Base-by-base conservation (phyloP, 352 stramenopile genomes). In the Thraustotheca clavata region DNA sequence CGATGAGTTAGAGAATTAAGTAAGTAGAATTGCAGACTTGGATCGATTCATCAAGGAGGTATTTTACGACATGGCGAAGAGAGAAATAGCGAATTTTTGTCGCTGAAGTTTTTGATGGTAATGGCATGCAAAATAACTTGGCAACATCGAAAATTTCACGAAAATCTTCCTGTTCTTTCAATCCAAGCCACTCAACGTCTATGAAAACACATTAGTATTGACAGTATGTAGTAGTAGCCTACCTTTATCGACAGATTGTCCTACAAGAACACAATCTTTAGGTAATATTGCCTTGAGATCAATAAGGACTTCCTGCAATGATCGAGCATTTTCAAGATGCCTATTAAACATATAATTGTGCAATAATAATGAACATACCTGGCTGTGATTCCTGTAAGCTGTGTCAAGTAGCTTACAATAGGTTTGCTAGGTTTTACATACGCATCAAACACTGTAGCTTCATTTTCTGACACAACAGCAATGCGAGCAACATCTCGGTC, bases 391-490 rank as follows among this genome's bases (percentile, higher is more conserved):
- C 83, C 73, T 4, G 90, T 97, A 57, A 97, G 79, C 66, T 88
- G 80, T 47, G 88, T 97, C 62, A 97, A 79, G 75, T 97, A 96
- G 69, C 85, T 96, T 61, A 96, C 74, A 57, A 94, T 90, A 14
- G 72, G 66, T 59, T 93, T 89, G 29, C 83, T 81, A 2, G 87
- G 87, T 50, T 92, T 87, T 18, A 97, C 89, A 41, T 96, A 86
- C 34, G 83, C 75, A 41, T 97, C 88, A 47, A 86, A 89, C 9
- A 95, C 66, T 7, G 96, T 79, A 34, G 90, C 76, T 62, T 95
- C 88, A 33, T 93, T 76, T 40, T 87, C 82, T 66, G 96, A 81
- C 33, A 97, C 88, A 32, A 97, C 71, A 1, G 87, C 90, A 70
- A 97, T 91, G 1, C 90, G 75, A 20, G 88, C 89, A 12, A 96